A percentile compares a stretch with the other conserved stretches of the same genome.
phyloP scores from a whole-genome alignment of 1,284 basidiomycete species.

The Trametes hirsuta region DNA sequence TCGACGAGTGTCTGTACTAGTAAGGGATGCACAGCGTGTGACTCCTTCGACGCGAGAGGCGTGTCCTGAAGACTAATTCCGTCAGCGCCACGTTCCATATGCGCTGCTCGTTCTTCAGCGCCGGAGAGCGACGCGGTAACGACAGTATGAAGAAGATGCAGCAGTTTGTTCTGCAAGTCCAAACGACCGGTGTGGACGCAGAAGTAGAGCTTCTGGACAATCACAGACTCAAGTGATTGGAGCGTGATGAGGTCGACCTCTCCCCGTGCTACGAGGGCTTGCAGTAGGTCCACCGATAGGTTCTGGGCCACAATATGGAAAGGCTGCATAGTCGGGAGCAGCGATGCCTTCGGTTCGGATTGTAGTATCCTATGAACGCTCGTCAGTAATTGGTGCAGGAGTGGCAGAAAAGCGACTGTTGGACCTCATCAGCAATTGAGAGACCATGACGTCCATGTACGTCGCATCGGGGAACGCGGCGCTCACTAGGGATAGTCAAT shows the following conservation, averaged over 20 bases:
- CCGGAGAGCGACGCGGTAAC: constrained; percentile 57
- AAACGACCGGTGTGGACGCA: constrained; percentile 72
- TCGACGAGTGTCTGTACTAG: constrained; percentile 81
- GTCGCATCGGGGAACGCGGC: constrained; percentile 57
- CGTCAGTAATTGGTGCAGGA: neutral
- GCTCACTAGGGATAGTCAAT: constrained; percentile 44
- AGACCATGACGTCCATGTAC: constrained; percentile 75
- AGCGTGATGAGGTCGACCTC: constrained; percentile 67
- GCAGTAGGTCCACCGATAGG: constrained; percentile 79
- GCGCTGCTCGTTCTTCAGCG: constrained; percentile 13
- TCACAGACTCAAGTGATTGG: constrained; percentile 67
- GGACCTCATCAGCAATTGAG: constrained; percentile 68
- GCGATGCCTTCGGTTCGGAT: constrained; percentile 65
- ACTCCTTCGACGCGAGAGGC: constrained; percentile 23
- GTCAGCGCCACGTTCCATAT: constrained; percentile 30
- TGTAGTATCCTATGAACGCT: constrained; percentile 61
- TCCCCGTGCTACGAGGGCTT: constrained; percentile 79
- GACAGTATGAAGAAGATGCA: constrained; percentile 88
- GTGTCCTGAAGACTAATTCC: constrained; percentile 22
- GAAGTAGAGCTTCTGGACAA: constrained; percentile 78
- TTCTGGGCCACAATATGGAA: constrained; percentile 74
- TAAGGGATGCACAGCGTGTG: constrained; percentile 64
- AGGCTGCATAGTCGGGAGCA: constrained; percentile 55
- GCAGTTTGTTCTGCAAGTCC: constrained; percentile 90
- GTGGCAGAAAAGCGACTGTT: constrained; percentile 16